Base-by-base conservation (phyloP, 148 eudicot species). In the Fagopyrum esculentum region DNA sequence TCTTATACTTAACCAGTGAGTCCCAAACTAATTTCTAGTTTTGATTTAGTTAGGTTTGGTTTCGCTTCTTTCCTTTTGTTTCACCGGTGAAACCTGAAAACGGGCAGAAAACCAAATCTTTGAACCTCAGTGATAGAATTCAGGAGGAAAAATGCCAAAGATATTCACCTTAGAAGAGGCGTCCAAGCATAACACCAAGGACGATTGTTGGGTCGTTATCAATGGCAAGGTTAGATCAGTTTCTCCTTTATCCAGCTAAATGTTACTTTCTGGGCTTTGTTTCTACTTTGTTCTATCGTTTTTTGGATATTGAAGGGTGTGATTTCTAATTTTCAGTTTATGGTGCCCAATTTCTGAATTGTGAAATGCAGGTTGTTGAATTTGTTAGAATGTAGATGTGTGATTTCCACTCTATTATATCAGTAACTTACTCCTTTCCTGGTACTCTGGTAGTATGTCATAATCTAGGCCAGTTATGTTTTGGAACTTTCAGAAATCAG, bases 121-220 rank as follows among this genome's bases (percentile, higher is more conserved):
- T 22, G 59, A 16, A 55, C 7, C 59, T 16, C 5, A 16, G 59
- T 16, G n/a, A 35, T 2, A 5, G 59, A 49, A 49, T 49, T 49
- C 2, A 49, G 52, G 52, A 49, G 52, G 59, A 64, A 29, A 35
- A 64, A 64, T 64, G 70, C 45, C 70, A 2, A 64, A 64, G 70
- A 29, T 64, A 13, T 64, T 8, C 45, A 29, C 70, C 45, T 29
- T 64, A 12, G 70, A 29, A 64, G 70, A 64, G 17, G 70, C 45
- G 1, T 29, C 70, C 43, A 64, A 29, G 45, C 70, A 64, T 64
- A 64, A 64, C 70, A 64, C 70, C 70, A 64, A 30, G 70, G 45
- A 64, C 70, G 70, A 64, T 64, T 64, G 70, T 64, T 64, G 70
- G 70, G 70, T 64, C 17, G 70, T 64, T 19, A 64, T 64, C 1